Evolutionary conservation across 1,284 basidiomycete genomes (phyloP).

Genomic region (Trichosporon coremiiforme): DNA sequence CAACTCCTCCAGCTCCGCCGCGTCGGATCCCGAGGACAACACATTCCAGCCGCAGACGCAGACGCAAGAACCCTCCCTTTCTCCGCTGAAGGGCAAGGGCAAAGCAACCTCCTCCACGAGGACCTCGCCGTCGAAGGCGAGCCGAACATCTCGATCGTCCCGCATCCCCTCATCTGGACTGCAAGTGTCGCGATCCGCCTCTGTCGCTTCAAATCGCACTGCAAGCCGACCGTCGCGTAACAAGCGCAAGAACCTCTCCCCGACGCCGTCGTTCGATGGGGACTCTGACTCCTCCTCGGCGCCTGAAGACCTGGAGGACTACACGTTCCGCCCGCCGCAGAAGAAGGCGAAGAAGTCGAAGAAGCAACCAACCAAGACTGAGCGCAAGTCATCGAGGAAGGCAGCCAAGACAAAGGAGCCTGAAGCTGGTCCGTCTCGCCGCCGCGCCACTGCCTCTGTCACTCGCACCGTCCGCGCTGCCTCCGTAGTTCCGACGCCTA

Average conservation of each 20-base stretch:
- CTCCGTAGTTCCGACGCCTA: neutral
- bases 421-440: neutral
- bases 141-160: neutral
- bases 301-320: conserved; percentile 37
- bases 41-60: conserved; percentile 25
- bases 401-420: neutral
- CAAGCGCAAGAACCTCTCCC: conserved; percentile 29
- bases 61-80: neutral
- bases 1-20: conserved; percentile 22
- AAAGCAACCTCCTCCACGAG: neutral
- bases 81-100: neutral
- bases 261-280: conserved; percentile 15
- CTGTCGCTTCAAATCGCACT: neutral
- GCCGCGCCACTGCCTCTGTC: neutral
- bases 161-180: neutral
- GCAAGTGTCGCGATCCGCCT: neutral
- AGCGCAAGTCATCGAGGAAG: neutral
- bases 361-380: neutral
- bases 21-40: conserved; percentile 35
- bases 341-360: conserved; percentile 23
- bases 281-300: conserved; percentile 31
- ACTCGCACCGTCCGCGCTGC: neutral
- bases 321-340: conserved; percentile 32
- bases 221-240: conserved; percentile 17
- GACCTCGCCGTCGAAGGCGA: neutral